Conservation (phyloP, 2,329 filamentous ascomycete species). For the Aspergillus tanneri region DNA sequence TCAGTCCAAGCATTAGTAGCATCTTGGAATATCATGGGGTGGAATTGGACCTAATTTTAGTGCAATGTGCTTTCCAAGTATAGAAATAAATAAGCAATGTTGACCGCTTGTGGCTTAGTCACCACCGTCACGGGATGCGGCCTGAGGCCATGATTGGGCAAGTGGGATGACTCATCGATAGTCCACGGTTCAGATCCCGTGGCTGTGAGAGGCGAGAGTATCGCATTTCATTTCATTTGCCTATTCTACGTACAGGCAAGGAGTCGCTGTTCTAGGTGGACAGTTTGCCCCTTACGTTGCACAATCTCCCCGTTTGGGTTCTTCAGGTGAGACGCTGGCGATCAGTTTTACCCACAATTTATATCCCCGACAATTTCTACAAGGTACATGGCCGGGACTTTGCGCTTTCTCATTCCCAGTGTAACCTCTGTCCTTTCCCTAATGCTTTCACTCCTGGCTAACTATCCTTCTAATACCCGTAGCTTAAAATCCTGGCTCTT, state of each 20-base stretch:
- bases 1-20: too few relatives aligned
- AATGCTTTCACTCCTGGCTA: slow-evolving; percentile 1
- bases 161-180: slow-evolving; percentile 13
- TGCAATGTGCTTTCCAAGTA: too few relatives aligned
- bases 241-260: background rate
- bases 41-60: too few relatives aligned
- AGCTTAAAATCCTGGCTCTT: slow-evolving; percentile 2
- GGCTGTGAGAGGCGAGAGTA: slow-evolving; percentile 16
- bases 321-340: slow-evolving; percentile 4
- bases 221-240: slow-evolving; percentile 1
- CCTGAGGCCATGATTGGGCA: slow-evolving; percentile 21
- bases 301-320: slow-evolving; percentile 1
- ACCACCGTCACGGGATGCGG: slow-evolving; percentile 14
- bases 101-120: slow-evolving; percentile 12
- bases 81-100: slow-evolving; percentile 1
- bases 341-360: background rate
- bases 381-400: background rate
- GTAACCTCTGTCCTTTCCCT: background rate
- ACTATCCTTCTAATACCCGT: slow-evolving; percentile 2
- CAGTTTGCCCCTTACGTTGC: background rate
- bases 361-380: background rate
- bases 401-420: background rate
- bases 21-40: too few relatives aligned
- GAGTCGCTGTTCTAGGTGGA: background rate
- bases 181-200: slow-evolving; percentile 19